These are phyloP conservation scores for Pyricularia pennisetigena DNA, from an alignment of 2,329 filamentous ascomycete genomes.

Conservation along the genomic window DNA sequence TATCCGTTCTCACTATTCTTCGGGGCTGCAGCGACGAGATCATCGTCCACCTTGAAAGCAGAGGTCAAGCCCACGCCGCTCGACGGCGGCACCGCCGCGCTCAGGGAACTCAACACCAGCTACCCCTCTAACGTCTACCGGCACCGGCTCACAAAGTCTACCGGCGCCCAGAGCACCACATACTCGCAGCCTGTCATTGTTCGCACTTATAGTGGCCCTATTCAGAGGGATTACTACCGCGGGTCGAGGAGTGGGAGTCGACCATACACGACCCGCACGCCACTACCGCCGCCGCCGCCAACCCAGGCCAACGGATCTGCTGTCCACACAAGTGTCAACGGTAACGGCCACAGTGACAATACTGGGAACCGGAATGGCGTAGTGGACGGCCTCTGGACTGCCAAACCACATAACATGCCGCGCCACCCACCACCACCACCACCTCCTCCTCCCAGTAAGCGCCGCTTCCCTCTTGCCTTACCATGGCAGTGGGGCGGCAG, in stretches of 20 bases:
- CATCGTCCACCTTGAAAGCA: slow-evolving; percentile 38
- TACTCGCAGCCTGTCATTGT: slow-evolving; percentile 59
- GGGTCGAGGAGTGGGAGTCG: slow-evolving; percentile 18
- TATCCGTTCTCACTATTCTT: slow-evolving; percentile 39
- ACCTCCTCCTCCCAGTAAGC: slow-evolving; percentile 1
- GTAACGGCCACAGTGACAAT: neutral
- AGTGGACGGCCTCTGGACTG: neutral
- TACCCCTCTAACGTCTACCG: slow-evolving; percentile 37
- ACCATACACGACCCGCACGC: slow-evolving; percentile 19
- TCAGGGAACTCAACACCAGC: slow-evolving; percentile 49
- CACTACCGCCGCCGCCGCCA: slow-evolving; percentile 14
- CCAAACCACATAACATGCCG: slow-evolving; percentile 2
- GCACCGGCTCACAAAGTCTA: slow-evolving; percentile 46
- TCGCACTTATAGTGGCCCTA: slow-evolving; percentile 47
- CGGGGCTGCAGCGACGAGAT: slow-evolving; percentile 30
- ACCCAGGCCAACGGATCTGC: slow-evolving; percentile 7
- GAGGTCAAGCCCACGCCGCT: slow-evolving; percentile 46
- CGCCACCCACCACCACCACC: slow-evolving; percentile 2
- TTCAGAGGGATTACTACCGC: slow-evolving; percentile 17
- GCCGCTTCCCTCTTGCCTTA: slow-evolving; percentile 8
- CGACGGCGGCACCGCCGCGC: slow-evolving; percentile 44
- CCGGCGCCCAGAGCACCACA: slow-evolving; percentile 45
- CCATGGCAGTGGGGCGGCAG: slow-evolving; percentile 18
- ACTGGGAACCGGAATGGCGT: neutral
- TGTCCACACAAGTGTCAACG: neutral